Base-by-base conservation (phyloP, 2,329 filamentous ascomycete species). In the Xylariaceae sp. region DNA sequence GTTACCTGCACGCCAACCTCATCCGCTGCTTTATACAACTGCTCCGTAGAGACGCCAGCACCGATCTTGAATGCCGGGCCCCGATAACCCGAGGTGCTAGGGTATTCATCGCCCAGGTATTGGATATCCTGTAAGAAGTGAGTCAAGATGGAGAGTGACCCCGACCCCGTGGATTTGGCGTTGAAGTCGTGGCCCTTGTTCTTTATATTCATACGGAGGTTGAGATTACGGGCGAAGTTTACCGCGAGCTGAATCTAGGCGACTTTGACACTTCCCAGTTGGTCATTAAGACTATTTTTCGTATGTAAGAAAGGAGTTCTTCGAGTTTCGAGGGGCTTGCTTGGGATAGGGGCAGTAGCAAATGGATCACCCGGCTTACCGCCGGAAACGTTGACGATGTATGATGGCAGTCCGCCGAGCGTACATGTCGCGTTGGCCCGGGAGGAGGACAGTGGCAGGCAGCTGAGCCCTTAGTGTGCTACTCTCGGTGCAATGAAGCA, bases 1-100 rank as follows among this genome's bases (percentile, higher is more conserved):
- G 85, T 77, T 2, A 84, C 74, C 0, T 74, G 75, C 48, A 79
- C 72, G 2, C 77, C 78, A 26, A 76, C 66, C n/a, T 74, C 70
- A 14, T 79, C 65, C 2, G 80, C 81, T 44, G 75, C 76, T 20
- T 76, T 74, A 63, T 84, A 85, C 2, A 83, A 69, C 54, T 85
- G 81, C 32, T 72, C 71, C 2, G 77, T 79, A 54, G 81, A 72
- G 7, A 85, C 78, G 49, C 83, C 83, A n/a, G 81, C 74, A 1
- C 81, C 82, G 20, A 83, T 71, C 67, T 82, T 84, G 61, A 85
- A 76, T 1, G 82, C 83, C 2, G 77, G 72, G 0, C 81, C 81
- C 20, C 40, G 23, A 26, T 63, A 59, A 18, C 60, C 58, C 2
- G 60, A 63, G 9, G 23, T 20, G 40, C 61, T 58, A 0, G 65